Percentiles rank a stretch among this genome's conserved stretches.
phyloP scores from a whole-genome alignment of 1,284 basidiomycete genomes.

The Kalmanozyma brasiliensis region DNA sequence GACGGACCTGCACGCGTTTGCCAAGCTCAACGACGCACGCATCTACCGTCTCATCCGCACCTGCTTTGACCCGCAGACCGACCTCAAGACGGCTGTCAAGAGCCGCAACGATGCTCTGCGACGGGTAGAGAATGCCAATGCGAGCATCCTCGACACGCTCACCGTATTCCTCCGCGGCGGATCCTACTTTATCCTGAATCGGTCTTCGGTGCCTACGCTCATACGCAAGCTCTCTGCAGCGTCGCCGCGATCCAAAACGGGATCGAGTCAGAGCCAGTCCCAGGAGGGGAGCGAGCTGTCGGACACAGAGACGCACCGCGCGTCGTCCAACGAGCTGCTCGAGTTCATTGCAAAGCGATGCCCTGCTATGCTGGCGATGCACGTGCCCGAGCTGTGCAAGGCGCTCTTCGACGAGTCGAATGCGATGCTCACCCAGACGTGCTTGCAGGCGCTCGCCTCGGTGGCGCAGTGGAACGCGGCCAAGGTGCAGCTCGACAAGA shows the following conservation, averaged over 20 bases:
- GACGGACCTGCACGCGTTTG: conserved; percentile 84
- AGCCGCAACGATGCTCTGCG: conserved; percentile 62
- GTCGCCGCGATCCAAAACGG: conserved; percentile 7
- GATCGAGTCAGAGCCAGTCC: conserved; percentile 6
- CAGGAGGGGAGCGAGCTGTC: conserved; percentile 14
- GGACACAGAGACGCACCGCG: conserved; percentile 44
- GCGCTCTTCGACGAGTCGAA: conserved; percentile 75
- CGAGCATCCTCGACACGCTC: conserved; percentile 73
- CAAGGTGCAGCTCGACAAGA: conserved; percentile 53
- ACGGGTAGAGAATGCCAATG: conserved; percentile 43
- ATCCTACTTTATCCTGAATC: conserved; percentile 81
- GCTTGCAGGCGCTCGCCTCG: conserved; percentile 39
- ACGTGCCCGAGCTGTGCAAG: conserved; percentile 80
- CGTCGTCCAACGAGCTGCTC: conserved; percentile 68
- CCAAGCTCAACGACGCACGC: conserved; percentile 84
- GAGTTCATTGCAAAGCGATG: conserved; percentile 79
- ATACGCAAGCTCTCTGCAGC: conserved; percentile 21
- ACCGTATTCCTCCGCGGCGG: conserved; percentile 78
- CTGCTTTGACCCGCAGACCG: conserved; percentile 83
- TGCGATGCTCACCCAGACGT: conserved; percentile 74
- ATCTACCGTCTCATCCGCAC: conserved; percentile 85
- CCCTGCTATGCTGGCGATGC: conserved; percentile 78
- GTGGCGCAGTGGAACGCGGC: conserved; percentile 30
- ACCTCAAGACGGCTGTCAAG: conserved; percentile 83
- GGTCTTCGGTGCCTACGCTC: conserved; percentile 85